These are phyloP conservation scores for Rubia yunnanensis DNA, from an alignment of 257 asterid genomes.

Conservation along the genomic window DNA sequence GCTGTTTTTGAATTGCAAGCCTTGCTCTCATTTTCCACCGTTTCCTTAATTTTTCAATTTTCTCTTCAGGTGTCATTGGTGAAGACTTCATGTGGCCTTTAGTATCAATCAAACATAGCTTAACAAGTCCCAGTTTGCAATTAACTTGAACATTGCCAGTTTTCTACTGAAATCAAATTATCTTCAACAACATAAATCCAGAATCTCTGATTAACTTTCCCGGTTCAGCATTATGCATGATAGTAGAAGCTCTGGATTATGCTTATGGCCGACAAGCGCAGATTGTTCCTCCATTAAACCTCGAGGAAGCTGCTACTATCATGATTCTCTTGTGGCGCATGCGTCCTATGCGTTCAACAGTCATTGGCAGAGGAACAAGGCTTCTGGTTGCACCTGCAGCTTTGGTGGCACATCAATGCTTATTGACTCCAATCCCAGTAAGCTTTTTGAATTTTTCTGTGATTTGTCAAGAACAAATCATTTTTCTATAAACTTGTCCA, in stretches of 20 bases:
- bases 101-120: too few relatives aligned
- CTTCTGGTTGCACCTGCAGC: slow-evolving; percentile 67
- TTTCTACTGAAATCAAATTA: too few relatives aligned
- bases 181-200: too few relatives aligned
- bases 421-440: slow-evolving; percentile 77
- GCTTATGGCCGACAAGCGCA: slow-evolving; percentile 83
- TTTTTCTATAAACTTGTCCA: background rate
- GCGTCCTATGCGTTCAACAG: slow-evolving; percentile 90
- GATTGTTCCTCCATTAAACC: slow-evolving; percentile 69
- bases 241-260: slow-evolving; percentile 67
- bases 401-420: slow-evolving; percentile 94
- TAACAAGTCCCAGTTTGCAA: too few relatives aligned
- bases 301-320: slow-evolving; percentile 58
- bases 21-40: too few relatives aligned
- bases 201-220: too few relatives aligned
- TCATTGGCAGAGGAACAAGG: slow-evolving; percentile 79
- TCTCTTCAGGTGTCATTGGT: too few relatives aligned
- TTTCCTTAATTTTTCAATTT: too few relatives aligned
- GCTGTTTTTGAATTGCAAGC: too few relatives aligned
- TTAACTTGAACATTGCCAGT: too few relatives aligned
- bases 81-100: too few relatives aligned
- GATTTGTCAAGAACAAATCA: background rate
- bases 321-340: slow-evolving; percentile 64
- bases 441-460: slow-evolving; percentile 8
- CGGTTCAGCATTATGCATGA: too few relatives aligned